Evolutionary conservation across 139 green algal species (phyloP), one percentile per base, ranked within the genome.

Genomic region (Chlamydomonas sp.): DNA sequence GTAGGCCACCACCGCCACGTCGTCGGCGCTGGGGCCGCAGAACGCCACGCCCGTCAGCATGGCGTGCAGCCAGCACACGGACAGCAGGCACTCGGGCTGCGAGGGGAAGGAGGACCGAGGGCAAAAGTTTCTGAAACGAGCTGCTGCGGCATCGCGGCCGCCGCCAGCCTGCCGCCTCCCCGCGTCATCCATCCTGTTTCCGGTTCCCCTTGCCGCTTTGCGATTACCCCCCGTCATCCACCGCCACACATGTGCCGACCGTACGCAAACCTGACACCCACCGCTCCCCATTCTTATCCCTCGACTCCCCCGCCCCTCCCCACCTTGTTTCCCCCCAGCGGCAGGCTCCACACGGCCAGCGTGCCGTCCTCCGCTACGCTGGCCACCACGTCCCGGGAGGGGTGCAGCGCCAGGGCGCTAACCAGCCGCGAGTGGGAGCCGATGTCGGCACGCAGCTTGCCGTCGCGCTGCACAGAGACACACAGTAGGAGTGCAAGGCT

Each of bases 361-460:
- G 90, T 89, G 77, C 80, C 86, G 77, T 94, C 92, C 86, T 94
- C 85, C 66, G 90, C 72, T 5, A 73, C 92, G 1, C 89, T 92
- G 3, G 76, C 92, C 9, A 95, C 73, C 8, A 92, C 49, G 89
- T 95, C 92, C 66, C 91, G 88, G n/a, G 67, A 87, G 31, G 92
- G 92, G 84, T 95, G 92, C 15, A 95, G 90, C 87, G 91, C 90
- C 88, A 95, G 90, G 57, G 86, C 87, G 49, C 86, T 77, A 20
- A 93, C 72, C 84, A 86, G 89, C 20, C 92, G 89, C 18, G 75
- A 89, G 75, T 91, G 84, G 7, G 79, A 87, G 20, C 80, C 80
- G 3, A 95, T 72, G 75, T 95, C 92, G 8, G 73, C 87, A 2
- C 84, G 80, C 71, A 91, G 78, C 59, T 67, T 68, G 9, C 83